Conservation (phyloP, 192 early-diverging fungal genomes). For the Coemansia sp. region DNA sequence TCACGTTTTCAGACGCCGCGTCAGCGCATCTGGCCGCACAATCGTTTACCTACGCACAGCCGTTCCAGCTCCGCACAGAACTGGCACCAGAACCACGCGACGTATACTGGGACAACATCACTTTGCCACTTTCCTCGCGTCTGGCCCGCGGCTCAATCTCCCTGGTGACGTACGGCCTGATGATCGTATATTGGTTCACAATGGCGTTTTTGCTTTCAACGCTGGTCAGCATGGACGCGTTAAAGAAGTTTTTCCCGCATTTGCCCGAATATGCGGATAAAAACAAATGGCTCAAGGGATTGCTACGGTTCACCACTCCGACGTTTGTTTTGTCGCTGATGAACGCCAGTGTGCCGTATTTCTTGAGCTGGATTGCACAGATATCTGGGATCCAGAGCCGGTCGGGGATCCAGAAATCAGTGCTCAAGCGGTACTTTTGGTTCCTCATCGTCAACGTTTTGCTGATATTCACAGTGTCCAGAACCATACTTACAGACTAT, state of each 20-base stretch:
- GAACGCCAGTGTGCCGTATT: constrained; percentile 44
- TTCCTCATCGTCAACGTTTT: constrained; percentile 78
- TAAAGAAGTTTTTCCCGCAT: constrained; percentile 59
- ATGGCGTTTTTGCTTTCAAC: constrained; percentile 69
- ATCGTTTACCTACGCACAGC: constrained; percentile 47
- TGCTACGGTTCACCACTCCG: constrained; percentile 47
- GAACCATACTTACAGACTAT: constrained; percentile 65
- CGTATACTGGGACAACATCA: constrained; percentile 48
- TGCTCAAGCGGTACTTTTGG: constrained; percentile 66
- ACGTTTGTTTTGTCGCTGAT: constrained; percentile 45
- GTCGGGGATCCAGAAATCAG: constrained; percentile 45
- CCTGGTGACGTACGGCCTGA: constrained; percentile 59
- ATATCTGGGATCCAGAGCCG: constrained; percentile 50
- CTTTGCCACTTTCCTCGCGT: constrained; percentile 29
- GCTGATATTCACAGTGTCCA: constrained; percentile 70
- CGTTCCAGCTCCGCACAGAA: constrained; percentile 47
- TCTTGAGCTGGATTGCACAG: constrained; percentile 44
- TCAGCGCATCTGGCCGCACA: constrained; percentile 51
- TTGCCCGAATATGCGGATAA: constrained; percentile 40
- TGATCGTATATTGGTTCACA: constrained; percentile 72
- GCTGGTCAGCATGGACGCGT: constrained; percentile 54
- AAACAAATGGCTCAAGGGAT: constrained; percentile 49
- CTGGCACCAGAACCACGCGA: constrained; percentile 53
- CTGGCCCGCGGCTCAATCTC: constrained; percentile 24
- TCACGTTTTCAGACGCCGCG: constrained; percentile 41